Conservation (phyloP, 371 early-diverging fungal genomes). For the Conidiobolus incongruus region DNA sequence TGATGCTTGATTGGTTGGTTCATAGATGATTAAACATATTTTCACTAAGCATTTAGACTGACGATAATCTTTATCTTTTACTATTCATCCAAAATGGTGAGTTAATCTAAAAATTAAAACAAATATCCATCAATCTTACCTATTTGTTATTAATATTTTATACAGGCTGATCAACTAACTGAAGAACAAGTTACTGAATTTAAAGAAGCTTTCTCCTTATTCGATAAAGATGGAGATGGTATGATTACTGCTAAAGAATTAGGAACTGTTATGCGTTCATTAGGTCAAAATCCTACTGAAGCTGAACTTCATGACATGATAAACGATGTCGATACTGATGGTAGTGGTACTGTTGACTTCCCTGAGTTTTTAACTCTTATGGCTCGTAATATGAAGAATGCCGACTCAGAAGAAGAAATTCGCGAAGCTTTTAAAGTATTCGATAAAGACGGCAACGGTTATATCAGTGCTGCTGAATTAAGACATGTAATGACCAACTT, state of each 20-base stretch:
- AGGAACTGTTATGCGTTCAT: slow-evolving; percentile 14
- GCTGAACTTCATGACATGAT: not conserved
- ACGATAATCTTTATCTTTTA: no score
- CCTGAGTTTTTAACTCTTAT: not conserved
- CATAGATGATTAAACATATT: no score
- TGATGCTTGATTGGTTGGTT: no score
- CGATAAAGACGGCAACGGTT: slow-evolving; percentile 24
- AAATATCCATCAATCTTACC: no score
- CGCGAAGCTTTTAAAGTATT: slow-evolving; percentile 25
- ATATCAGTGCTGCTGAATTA: slow-evolving; percentile 20
- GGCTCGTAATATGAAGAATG: not conserved
- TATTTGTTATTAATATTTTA: no score
- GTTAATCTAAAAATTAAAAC: no score
- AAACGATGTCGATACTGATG: not conserved
- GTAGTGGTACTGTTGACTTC: not conserved
- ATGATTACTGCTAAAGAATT: slow-evolving; percentile 16
- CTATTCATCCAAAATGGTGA: no score
- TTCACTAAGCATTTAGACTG: no score
- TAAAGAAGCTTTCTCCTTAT: slow-evolving; percentile 18
- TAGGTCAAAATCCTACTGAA: slow-evolving; percentile 8
- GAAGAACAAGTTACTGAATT: slow-evolving; percentile 20
- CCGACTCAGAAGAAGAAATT: slow-evolving; percentile 3
- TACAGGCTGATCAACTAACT: slow-evolving; percentile 21
- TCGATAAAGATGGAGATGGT: slow-evolving; percentile 21
- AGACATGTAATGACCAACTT: slow-evolving; percentile 22